Conservation (phyloP, 331 rosid genomes). For the Quercus lobata region DNA sequence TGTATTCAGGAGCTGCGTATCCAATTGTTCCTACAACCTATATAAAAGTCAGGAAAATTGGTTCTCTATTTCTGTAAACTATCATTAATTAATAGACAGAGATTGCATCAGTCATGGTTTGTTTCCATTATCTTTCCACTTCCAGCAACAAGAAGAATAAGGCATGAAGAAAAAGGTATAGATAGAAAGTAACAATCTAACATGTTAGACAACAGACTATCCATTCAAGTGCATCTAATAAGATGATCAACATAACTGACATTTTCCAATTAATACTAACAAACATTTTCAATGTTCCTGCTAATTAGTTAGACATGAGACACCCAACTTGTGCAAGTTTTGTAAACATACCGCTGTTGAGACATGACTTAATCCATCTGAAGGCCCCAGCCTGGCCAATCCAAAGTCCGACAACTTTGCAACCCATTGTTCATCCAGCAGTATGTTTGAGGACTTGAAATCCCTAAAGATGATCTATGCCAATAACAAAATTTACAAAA, state of each 20-base stretch:
- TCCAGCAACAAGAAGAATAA: neutral
- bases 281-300: no score
- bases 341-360: slow-evolving; percentile 46
- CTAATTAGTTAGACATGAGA: neutral
- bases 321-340: neutral
- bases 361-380: slow-evolving; percentile 52
- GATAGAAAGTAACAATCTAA: neutral
- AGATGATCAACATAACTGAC: neutral
- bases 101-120: neutral
- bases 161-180: neutral
- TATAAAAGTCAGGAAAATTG: neutral
- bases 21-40: slow-evolving; percentile 67
- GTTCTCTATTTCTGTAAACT: neutral
- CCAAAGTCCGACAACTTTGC: slow-evolving; percentile 61
- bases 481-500: neutral
- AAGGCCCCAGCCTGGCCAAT: slow-evolving; percentile 57
- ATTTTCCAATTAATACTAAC: no score
- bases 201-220: neutral
- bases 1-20: slow-evolving; percentile 66
- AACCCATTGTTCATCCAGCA: slow-evolving; percentile 51
- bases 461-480: slow-evolving; percentile 61
- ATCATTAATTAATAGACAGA: neutral
- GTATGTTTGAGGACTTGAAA: slow-evolving; percentile 61
- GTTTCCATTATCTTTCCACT: neutral
- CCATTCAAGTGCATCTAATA: neutral